Evolutionary conservation across 495 filamentous ascomycete species (phyloP).

Genomic region (Pyrenopolyporus hunteri): DNA sequence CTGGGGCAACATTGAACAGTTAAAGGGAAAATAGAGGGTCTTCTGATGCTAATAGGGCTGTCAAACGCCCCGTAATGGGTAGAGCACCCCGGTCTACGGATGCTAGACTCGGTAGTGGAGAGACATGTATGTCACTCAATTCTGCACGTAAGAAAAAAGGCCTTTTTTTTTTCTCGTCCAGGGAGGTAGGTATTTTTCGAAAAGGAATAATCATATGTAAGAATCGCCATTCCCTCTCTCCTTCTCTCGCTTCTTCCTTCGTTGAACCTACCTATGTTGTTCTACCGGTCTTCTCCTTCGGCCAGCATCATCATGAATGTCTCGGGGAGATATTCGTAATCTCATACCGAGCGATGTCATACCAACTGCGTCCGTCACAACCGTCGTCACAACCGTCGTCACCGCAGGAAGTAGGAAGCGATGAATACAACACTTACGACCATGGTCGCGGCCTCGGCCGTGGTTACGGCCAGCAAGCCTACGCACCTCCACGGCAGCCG

Average conservation of each 20-base stretch:
- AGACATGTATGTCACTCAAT: neutral
- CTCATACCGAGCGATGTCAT: constrained; percentile 28
- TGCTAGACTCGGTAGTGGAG: constrained; percentile 12
- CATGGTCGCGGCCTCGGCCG: constrained; percentile 2
- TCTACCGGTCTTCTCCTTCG: neutral
- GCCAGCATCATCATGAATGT: constrained; percentile 7
- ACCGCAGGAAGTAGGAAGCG: constrained; percentile 6
- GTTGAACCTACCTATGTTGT: no score
- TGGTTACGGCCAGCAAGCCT: constrained; percentile 12
- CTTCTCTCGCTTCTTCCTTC: neutral
- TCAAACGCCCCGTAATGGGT: neutral
- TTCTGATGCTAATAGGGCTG: constrained; percentile 16
- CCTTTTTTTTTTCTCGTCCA: neutral
- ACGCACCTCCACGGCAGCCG: constrained; percentile 12
- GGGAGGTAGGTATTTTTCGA: neutral
- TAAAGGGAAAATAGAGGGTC: constrained; percentile 8
- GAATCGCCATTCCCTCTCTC: neutral
- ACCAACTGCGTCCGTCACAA: constrained; percentile 26
- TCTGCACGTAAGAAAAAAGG: neutral
- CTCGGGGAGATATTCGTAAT: constrained; percentile 5
- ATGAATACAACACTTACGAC: constrained; percentile 5
- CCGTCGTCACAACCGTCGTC: neutral
- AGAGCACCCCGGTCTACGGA: constrained; percentile 7
- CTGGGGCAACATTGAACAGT: constrained; percentile 4
- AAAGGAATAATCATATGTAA: constrained; percentile 1